These are phyloP conservation scores for Neopestalotiopsis sp. DNA, from an alignment of 2,329 filamentous ascomycete species.

Conservation along the genomic window DNA sequence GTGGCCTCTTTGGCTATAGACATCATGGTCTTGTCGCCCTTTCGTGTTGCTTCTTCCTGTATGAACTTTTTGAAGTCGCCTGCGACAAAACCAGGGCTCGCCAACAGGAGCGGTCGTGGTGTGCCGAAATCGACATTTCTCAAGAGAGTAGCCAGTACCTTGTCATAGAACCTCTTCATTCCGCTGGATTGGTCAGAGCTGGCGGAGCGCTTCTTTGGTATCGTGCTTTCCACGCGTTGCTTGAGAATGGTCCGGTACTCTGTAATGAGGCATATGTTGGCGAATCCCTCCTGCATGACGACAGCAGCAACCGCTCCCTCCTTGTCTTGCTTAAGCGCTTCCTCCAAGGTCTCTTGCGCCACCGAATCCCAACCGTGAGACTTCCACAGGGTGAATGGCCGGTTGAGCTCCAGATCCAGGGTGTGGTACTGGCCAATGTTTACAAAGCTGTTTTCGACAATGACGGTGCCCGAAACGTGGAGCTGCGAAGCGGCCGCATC, in stretches of 20 bases:
- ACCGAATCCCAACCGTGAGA: conserved; percentile 88
- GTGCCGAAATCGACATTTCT: conserved; percentile 77
- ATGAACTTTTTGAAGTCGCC: conserved; percentile 79
- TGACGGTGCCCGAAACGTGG: conserved; percentile 60
- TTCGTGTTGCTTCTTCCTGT: conserved; percentile 61
- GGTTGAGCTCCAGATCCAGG: conserved; percentile 82
- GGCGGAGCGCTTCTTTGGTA: conserved; percentile 71
- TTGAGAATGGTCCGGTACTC: conserved; percentile 79
- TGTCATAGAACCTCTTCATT: conserved; percentile 78
- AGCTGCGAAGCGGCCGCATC: conserved; percentile 60
- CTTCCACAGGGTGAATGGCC: conserved; percentile 89
- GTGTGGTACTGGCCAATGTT: conserved; percentile 63
- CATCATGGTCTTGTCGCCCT: conserved; percentile 71
- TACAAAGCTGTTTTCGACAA: conserved; percentile 57
- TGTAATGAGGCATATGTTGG: conserved; percentile 83
- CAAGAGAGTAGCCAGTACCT: conserved; percentile 74
- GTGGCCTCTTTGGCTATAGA: conserved; percentile 65
- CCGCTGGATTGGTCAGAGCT: conserved; percentile 72
- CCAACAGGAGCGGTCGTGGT: conserved; percentile 78
- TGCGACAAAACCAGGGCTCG: conserved; percentile 88
- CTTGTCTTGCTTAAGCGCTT: conserved; percentile 79
- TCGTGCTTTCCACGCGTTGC: conserved; percentile 68
- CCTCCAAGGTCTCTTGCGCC: conserved; percentile 75
- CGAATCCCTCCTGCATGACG: conserved; percentile 88
- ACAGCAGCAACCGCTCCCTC: conserved; percentile 86